Percentiles rank a stretch among this genome's conserved stretches.
phyloP scores from a whole-genome alignment of 768 basidiomycete species.

The Coprinellus aureogranulatus region DNA sequence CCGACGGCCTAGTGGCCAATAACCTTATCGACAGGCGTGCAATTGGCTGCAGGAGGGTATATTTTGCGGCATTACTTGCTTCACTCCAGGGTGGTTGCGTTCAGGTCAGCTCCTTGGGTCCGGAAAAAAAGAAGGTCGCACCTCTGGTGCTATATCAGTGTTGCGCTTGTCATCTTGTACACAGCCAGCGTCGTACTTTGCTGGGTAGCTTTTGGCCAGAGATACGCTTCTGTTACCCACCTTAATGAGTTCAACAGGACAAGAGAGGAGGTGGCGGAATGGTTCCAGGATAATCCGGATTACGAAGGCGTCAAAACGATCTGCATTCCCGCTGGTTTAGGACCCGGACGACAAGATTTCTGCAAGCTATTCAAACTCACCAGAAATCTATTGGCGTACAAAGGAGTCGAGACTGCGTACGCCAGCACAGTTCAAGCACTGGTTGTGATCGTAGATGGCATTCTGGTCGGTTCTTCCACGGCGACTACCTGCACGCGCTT shows the following conservation, averaged over 20 bases:
- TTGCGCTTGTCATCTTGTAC: neutral
- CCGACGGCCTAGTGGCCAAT: neutral
- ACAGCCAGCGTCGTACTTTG: neutral
- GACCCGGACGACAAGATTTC: neutral
- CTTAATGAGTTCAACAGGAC: neutral
- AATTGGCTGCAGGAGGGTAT: neutral
- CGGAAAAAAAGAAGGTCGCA: neutral
- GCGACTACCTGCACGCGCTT: neutral
- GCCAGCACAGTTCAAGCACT: constrained; percentile 1
- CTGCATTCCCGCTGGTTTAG: neutral
- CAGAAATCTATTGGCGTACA: neutral
- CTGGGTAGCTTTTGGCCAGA: neutral
- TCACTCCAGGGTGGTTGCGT: neutral
- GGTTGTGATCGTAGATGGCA: neutral
- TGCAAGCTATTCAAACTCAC: neutral
- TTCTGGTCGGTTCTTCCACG: neutral
- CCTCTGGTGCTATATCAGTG: neutral
- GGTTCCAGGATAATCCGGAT: neutral
- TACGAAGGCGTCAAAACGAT: constrained; percentile 7
- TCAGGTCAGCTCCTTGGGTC: neutral
- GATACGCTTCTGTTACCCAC: neutral
- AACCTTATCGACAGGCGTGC: neutral
- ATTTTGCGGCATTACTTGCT: neutral
- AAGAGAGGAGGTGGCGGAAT: neutral
- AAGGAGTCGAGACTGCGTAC: neutral